A percentile compares a stretch with the other conserved stretches of the same genome.
Conservation (phyloP, 148 eudicot species). For the Mesembryanthemum crystallinum region DNA sequence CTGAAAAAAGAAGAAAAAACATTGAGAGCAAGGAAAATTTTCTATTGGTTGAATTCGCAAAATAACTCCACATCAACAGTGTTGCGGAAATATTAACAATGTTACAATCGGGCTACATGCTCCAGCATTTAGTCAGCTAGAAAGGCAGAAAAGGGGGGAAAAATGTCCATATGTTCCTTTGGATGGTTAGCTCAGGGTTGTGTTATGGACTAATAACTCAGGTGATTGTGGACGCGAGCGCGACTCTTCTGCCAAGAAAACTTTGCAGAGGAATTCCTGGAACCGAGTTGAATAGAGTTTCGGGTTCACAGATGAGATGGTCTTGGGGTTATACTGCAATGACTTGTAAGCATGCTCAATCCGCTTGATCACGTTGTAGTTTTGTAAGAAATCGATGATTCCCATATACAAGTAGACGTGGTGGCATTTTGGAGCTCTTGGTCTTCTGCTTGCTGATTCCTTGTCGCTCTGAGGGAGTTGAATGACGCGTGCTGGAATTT, state of each 20-base stretch:
- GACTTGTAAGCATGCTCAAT: constrained; percentile 46
- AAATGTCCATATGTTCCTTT: not conserved
- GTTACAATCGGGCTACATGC: too few relatives aligned
- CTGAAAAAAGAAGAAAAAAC: too few relatives aligned
- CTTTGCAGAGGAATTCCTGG: constrained; percentile 38
- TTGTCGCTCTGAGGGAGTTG: constrained; percentile 14
- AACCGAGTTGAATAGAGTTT: constrained; percentile 35
- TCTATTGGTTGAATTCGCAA: too few relatives aligned
- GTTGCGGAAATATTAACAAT: too few relatives aligned
- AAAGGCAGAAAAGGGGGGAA: too few relatives aligned
- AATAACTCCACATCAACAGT: too few relatives aligned
- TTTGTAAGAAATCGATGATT: constrained; percentile 41
- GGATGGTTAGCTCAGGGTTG: constrained; percentile 11
- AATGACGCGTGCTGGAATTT: constrained; percentile 31
- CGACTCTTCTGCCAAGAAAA: constrained; percentile 27
- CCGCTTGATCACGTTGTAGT: constrained; percentile 37
- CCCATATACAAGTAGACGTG: constrained; percentile 32
- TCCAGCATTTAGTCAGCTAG: too few relatives aligned
- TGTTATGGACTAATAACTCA: not conserved
- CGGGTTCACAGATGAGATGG: constrained; percentile 40
- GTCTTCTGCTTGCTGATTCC: not conserved
- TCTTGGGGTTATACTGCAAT: constrained; percentile 31
- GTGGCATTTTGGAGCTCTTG: not conserved
- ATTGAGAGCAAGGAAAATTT: too few relatives aligned
- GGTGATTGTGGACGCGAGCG: not conserved